Conservation (phyloP, 257 asterid genomes). For the Fraxinus pennsylvanica region DNA sequence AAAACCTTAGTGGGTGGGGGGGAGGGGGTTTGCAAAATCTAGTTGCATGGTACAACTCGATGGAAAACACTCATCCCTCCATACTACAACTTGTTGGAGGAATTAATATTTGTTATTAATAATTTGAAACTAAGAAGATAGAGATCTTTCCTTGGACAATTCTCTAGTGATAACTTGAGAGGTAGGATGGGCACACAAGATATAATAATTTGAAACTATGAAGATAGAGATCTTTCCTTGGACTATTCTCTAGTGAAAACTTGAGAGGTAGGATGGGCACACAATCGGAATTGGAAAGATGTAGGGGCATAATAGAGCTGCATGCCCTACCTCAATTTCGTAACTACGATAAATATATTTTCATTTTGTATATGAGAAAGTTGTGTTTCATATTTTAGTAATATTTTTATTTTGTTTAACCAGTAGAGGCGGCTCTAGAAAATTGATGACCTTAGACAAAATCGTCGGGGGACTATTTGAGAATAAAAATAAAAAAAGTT, state of each 20-base stretch:
- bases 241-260: not conserved
- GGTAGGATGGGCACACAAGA: not conserved
- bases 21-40: not conserved
- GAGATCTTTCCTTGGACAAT: not conserved
- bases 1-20: not conserved
- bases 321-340: not conserved
- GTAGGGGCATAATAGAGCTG: not conserved
- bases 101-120: not conserved
- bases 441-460: too few species aligned
- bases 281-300: not conserved
- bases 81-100: not conserved
- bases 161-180: not conserved
- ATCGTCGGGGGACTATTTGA: too few species aligned
- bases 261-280: not conserved
- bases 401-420: too few species aligned
- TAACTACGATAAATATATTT: too few species aligned
- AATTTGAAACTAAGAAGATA: not conserved
- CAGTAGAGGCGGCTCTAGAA: too few species aligned
- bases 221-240: not conserved
- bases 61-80: not conserved
- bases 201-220: not conserved
- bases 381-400: too few species aligned
- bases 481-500: too few species aligned
- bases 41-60: not conserved
- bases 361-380: too few species aligned